Evolutionary conservation across 371 early-diverging fungal genomes (phyloP).

Genomic region (Syncephalastrum contaminatum): DNA sequence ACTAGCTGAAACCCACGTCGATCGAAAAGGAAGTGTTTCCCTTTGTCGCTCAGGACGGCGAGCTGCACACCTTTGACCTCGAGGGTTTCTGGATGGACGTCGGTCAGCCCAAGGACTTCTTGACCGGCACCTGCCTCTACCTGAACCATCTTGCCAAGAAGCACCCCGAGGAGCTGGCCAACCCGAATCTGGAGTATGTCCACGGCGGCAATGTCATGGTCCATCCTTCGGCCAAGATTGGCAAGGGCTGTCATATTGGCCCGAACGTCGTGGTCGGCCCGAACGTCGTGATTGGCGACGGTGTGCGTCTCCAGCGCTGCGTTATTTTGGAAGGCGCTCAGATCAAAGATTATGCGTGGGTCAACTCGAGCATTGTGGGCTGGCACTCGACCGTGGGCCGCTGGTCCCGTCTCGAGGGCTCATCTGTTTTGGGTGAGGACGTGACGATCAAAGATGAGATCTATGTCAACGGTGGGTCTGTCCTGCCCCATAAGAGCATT

Average conservation of each 20-base stretch:
- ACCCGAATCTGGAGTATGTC: slow-evolving; percentile 58
- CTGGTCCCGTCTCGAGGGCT: slow-evolving; percentile 93
- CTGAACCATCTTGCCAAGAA: slow-evolving; percentile 79
- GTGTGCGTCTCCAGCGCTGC: slow-evolving; percentile 89
- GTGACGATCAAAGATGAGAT: slow-evolving; percentile 90
- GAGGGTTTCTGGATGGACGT: slow-evolving; percentile 99
- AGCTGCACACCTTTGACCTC: slow-evolving; percentile 90
- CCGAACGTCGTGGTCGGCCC: slow-evolving; percentile 95
- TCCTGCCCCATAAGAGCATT: slow-evolving; percentile 93
- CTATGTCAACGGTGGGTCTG: slow-evolving; percentile 91
- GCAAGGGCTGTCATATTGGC: slow-evolving; percentile 93
- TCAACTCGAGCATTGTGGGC: slow-evolving; percentile 93
- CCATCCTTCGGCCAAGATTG: slow-evolving; percentile 90
- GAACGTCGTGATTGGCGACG: slow-evolving; percentile 91
- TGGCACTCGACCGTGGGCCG: slow-evolving; percentile 94
- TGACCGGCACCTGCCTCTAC: slow-evolving; percentile 95
- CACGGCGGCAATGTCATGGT: slow-evolving; percentile 86
- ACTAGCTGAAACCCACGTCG: slow-evolving; percentile 86
- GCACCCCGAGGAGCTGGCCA: slow-evolving; percentile 66
- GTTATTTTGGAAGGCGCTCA: slow-evolving; percentile 87
- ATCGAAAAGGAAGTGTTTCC: slow-evolving; percentile 99
- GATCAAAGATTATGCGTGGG: slow-evolving; percentile 90
- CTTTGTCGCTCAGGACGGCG: slow-evolving; percentile 78
- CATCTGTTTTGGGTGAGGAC: slow-evolving; percentile 93
- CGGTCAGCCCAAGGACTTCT: slow-evolving; percentile 98